These are phyloP conservation scores for Cytospora schulzeri DNA, from an alignment of 2,329 filamentous ascomycete species.

Conservation along the genomic window DNA sequence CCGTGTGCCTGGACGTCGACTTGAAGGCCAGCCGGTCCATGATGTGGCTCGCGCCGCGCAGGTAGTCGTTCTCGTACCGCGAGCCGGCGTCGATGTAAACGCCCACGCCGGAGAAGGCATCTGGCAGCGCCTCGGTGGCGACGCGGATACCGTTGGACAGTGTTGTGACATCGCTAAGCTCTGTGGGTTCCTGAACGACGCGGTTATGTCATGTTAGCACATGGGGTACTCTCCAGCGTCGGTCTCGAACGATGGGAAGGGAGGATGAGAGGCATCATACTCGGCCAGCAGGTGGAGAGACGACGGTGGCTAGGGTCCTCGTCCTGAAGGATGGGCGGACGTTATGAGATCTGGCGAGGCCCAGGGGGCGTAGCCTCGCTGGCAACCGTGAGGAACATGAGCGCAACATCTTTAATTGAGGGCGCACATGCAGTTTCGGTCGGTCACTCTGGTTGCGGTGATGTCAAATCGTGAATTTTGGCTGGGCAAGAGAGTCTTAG, in stretches of 20 bases:
- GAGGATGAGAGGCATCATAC: slow-evolving; percentile 8
- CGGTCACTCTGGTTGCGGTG: slow-evolving; percentile 4
- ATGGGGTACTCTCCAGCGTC: neutral
- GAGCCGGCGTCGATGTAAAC: slow-evolving; percentile 96
- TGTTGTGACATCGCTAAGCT: slow-evolving; percentile 84
- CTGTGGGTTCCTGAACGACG: slow-evolving; percentile 69
- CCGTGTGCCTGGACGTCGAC: slow-evolving; percentile 69
- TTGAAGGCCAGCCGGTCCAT: slow-evolving; percentile 97
- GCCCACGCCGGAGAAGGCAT: slow-evolving; percentile 91
- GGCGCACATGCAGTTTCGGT: neutral
- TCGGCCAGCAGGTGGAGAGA: slow-evolving; percentile 19
- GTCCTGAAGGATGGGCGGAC: slow-evolving; percentile 22
- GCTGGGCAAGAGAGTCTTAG: neutral
- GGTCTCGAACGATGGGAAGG: neutral
- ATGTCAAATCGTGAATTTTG: slow-evolving; percentile 21
- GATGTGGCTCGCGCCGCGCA: slow-evolving; percentile 92
- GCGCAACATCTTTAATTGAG: slow-evolving; percentile 25
- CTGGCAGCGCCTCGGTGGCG: slow-evolving; percentile 90
- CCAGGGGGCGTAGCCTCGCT: slow-evolving; percentile 19
- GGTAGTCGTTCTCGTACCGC: slow-evolving; percentile 81
- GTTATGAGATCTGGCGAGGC: slow-evolving; percentile 18
- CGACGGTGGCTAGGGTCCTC: slow-evolving; percentile 24
- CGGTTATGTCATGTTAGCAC: neutral
- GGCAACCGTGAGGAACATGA: slow-evolving; percentile 26
- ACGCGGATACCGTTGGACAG: slow-evolving; percentile 92